These are phyloP conservation scores for Aspergillus tamarii DNA, from an alignment of 2,329 filamentous ascomycete genomes.

Conservation along the genomic window DNA sequence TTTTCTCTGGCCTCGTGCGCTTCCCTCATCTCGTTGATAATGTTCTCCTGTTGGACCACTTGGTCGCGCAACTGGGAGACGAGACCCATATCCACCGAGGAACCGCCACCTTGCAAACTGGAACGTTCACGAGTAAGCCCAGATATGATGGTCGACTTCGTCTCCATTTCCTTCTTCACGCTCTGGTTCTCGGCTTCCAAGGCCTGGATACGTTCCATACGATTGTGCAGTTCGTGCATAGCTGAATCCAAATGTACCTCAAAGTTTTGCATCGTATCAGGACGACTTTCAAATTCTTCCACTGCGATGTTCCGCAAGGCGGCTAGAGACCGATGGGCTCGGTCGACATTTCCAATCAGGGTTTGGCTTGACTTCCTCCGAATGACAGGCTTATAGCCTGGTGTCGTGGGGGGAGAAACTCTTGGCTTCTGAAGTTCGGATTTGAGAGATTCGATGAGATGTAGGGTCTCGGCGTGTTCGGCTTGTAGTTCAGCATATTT, in stretches of 20 bases:
- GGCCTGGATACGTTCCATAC: slow-evolving; percentile 87
- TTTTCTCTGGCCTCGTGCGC: slow-evolving; percentile 73
- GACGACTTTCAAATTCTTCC: slow-evolving; percentile 80
- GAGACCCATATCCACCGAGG: slow-evolving; percentile 88
- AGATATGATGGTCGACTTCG: slow-evolving; percentile 93
- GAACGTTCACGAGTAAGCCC: slow-evolving; percentile 91
- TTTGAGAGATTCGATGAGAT: slow-evolving; percentile 89
- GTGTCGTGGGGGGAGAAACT: slow-evolving; percentile 56
- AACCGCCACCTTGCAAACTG: slow-evolving; percentile 72
- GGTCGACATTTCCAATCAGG: slow-evolving; percentile 76
- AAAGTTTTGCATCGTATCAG: slow-evolving; percentile 88
- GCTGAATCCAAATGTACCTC: slow-evolving; percentile 88
- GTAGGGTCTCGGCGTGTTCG: slow-evolving; percentile 78
- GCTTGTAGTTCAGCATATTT: slow-evolving; percentile 83
- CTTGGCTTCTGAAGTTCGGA: slow-evolving; percentile 80
- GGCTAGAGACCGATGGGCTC: slow-evolving; percentile 87
- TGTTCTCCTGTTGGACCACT: slow-evolving; percentile 81
- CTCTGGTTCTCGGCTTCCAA: slow-evolving; percentile 82
- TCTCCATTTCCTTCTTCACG: slow-evolving; percentile 94
- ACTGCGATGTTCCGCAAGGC: slow-evolving; percentile 84
- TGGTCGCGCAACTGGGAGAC: slow-evolving; percentile 86
- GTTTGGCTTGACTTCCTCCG: slow-evolving; percentile 92
- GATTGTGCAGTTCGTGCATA: slow-evolving; percentile 85
- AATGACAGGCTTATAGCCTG: slow-evolving; percentile 66
- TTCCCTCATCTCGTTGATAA: slow-evolving; percentile 74